Evolutionary conservation across 2,329 filamentous ascomycete species (phyloP), one percentile per base, ranked within the genome.

Genomic region (Esteya vermicola): DNA sequence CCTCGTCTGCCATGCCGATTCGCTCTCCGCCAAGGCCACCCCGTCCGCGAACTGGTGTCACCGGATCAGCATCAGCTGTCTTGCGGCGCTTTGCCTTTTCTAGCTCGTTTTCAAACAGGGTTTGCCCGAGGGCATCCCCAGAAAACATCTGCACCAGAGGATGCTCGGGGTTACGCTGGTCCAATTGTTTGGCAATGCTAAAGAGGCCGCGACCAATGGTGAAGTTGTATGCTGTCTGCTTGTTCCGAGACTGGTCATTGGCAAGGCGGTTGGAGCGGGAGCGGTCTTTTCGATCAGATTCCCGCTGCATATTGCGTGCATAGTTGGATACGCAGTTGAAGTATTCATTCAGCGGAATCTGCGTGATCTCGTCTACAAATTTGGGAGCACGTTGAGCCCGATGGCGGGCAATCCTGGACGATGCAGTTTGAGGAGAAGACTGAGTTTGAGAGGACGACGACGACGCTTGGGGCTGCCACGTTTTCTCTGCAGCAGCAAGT

Each of bases 161-260:
- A 18, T 50, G 47, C 3, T 40, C 34, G 4, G 33, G 30, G 3
- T 36, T 25, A 3, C 28, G 35, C 6, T 18, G 13, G n/a, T 33
- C 23, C 14, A 45, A 23, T 6, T 40, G 14, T 4, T 43, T n/a
- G 4, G 41, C 44, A 2, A 51, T 34, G 18, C 40, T 45, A 33
- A 48, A 47, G 4, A 50, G 21, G 18, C 49, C 49, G 9, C 46
- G 48, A 3, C 47, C 49, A 32, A 50, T 43, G 2, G 39, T 45
- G 5, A 33, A 26, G 12, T 31, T 6, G 36, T 48, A 45, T 1
- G 49, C 49, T 6, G 32, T 28, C 19, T 44, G 23, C 12, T 38
- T 26, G 41, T 33, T 36, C 3, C 23, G 16, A 2, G 4, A 12
- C 6, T 19, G 25, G 18, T 48, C 38, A 12, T 43, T 40, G 32